Percentiles rank a stretch among this genome's conserved stretches.
phyloP scores from a whole-genome alignment of 352 stramenopile species.

The Elongisporangium anandrum region DNA sequence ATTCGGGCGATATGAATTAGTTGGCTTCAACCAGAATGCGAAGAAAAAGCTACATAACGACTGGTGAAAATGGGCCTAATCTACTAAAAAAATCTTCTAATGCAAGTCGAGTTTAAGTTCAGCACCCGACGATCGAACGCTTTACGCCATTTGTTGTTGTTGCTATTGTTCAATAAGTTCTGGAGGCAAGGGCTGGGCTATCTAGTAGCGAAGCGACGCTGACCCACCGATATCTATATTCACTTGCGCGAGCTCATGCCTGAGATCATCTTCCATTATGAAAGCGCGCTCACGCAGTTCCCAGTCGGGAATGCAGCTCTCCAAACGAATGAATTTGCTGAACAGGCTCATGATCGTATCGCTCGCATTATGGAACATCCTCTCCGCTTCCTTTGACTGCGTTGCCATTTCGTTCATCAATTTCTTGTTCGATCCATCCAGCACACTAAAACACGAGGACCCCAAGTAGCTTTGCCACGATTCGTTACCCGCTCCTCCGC shows the following conservation, averaged over 20 bases:
- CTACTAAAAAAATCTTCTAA: too few species aligned
- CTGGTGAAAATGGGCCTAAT: too few species aligned
- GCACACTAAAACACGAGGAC: background rate
- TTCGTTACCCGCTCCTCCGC: background rate
- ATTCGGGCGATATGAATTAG: too few species aligned
- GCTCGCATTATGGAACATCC: conserved; percentile 32
- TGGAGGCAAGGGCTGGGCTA: too few species aligned
- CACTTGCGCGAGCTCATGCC: conserved; percentile 42
- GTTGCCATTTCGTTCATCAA: conserved; percentile 27
- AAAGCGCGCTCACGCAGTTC: conserved; percentile 45
- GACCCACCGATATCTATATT: conserved; percentile 13
- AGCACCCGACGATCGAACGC: too few species aligned
- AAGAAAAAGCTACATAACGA: too few species aligned
- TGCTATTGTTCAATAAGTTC: too few species aligned
- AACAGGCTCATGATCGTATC: conserved; percentile 47
- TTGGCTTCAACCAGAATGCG: too few species aligned
- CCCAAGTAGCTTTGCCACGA: background rate
- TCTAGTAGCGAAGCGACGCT: background rate
- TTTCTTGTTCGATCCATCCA: conserved; percentile 28
- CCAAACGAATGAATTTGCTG: conserved; percentile 57
- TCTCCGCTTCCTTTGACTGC: conserved; percentile 38
- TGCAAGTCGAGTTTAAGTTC: too few species aligned
- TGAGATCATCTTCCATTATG: conserved; percentile 57
- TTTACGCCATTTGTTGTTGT: too few species aligned
- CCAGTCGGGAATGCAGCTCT: conserved; percentile 36